Evolutionary conservation across 2,329 filamentous ascomycete genomes (phyloP).

Genomic region (Torrubiellomyces zombiae): DNA sequence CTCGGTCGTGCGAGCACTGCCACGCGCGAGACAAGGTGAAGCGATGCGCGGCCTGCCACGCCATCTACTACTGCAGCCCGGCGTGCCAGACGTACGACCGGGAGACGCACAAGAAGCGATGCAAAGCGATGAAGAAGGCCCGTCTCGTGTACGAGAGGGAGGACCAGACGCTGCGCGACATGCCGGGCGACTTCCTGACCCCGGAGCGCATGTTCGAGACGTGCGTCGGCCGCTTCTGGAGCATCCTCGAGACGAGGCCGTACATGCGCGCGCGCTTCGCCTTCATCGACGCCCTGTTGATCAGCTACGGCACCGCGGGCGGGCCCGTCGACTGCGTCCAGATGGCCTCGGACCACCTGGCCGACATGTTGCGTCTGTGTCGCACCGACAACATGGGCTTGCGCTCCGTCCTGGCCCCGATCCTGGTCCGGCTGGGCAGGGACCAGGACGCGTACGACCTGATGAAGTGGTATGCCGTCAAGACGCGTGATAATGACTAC

Average conservation of each 20-base stretch:
- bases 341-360: constrained; percentile 19
- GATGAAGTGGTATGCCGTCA: constrained; percentile 16
- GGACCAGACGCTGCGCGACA: constrained; percentile 19
- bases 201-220: constrained; percentile 20
- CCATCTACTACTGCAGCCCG: constrained; percentile 4
- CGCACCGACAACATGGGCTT: constrained; percentile 27
- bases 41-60: constrained; percentile 4
- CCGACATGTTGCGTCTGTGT: constrained; percentile 26
- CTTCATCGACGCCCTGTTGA: constrained; percentile 15
- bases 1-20: constrained; percentile 8
- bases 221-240: constrained; percentile 24
- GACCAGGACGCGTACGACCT: constrained; percentile 36
- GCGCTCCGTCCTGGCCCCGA: constrained; percentile 20
- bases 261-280: constrained; percentile 23
- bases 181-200: constrained; percentile 10
- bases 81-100: constrained; percentile 2
- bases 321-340: constrained; percentile 13
- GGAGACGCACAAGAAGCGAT: constrained; percentile 1
- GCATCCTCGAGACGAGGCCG: constrained; percentile 19
- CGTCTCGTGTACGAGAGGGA: constrained; percentile 8
- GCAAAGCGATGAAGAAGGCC: constrained; percentile 2
- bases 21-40: constrained; percentile 1
- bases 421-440: constrained; percentile 26
- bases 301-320: constrained; percentile 11
- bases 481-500: constrained; percentile 4